Evolutionary conservation across 495 filamentous ascomycete species (phyloP), one percentile per base, ranked within the genome.

Genomic region (Amorphotheca resinae): DNA sequence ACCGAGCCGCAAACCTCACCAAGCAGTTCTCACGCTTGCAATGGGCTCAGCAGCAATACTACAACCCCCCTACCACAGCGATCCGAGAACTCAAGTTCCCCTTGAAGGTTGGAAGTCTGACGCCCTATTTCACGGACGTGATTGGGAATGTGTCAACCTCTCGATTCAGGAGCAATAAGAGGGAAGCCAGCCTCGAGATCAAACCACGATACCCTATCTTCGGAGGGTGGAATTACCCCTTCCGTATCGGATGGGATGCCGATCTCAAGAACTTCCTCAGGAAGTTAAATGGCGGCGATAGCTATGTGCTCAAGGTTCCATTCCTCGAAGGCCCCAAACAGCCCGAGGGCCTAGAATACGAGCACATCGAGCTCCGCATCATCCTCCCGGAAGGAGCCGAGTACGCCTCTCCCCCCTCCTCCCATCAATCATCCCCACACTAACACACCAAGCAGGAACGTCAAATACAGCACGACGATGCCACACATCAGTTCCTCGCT

Each of bases 61-160:
- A 84, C 65, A 79, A 80, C 53, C 74, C 82, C 11, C 69, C 75
- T 11, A 81, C 73, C 5, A 74, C 76, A 28, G 87, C 93, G 1
- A 68, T 96, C 50, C 85, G 83, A 55, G 81, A 86, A 60, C 63
- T 98, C 28, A 79, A 72, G 41, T 77, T 91, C 51, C 83, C 87
- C 1, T 72, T 98, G 21, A 74, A 69, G 39, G 70, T 77, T 21
- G 88, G 89, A 48, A 83, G 79, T 41, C 67, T 74, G 39, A 79
- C 93, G 53, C 72, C 91, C 1, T 98, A 96, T 68, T 96, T 91
- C 63, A 89, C 80, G 20, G 91, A 98, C 58, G 88, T 88, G 49
- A 93, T 98, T 55, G 91, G 91, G 46, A 98, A 98, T 58, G 86
- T 98, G 17, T 93, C 85, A 15, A 98, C 91, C 21, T 93, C 84